Percentiles rank a stretch among this genome's conserved stretches.
Conservation (phyloP, 805 yeast species). For the Barnettozyma californica region DNA sequence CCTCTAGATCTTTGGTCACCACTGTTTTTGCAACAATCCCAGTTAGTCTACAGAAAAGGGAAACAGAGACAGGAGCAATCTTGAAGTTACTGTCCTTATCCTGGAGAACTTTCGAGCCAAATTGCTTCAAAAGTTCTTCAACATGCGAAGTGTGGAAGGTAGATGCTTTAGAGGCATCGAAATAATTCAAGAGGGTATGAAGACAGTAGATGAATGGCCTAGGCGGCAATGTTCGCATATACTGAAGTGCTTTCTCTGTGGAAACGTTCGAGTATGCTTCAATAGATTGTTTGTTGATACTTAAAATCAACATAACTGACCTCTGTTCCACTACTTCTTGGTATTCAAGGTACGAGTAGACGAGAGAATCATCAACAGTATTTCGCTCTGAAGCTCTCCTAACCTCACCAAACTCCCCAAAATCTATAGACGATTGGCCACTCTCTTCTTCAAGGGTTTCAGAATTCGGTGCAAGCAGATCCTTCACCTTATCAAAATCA, state of each 20-base stretch:
- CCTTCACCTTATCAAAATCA: conserved; percentile 11
- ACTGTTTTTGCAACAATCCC: conserved; percentile 25
- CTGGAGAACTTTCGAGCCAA: conserved; percentile 22
- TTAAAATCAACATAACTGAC: conserved; percentile 5
- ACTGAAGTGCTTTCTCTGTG: conserved; percentile 14
- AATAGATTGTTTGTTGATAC: conserved; percentile 7
- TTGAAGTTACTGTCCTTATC: conserved; percentile 28
- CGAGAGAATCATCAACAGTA: background rate
- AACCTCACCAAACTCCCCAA: conserved; percentile 21
- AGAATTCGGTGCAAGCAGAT: background rate
- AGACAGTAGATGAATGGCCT: conserved; percentile 12
- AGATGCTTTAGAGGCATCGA: conserved; percentile 4
- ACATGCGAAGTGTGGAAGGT: conserved; percentile 7
- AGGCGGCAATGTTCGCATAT: conserved; percentile 8
- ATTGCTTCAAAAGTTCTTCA: conserved; percentile 9
- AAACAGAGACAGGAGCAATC: conserved; percentile 35
- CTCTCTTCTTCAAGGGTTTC: conserved; percentile 1
- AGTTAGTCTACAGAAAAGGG: conserved; percentile 31
- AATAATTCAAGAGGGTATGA: conserved; percentile 7
- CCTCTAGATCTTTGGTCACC: conserved; percentile 19
- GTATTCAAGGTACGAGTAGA: conserved; percentile 8
- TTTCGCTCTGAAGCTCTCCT: conserved; percentile 13
- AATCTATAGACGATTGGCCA: conserved; percentile 8
- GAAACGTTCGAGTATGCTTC: conserved; percentile 2
- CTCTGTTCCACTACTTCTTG: conserved; percentile 14